These are phyloP conservation scores for Fusarium tuaranense DNA, from an alignment of 2,329 filamentous ascomycete species.

Conservation along the genomic window DNA sequence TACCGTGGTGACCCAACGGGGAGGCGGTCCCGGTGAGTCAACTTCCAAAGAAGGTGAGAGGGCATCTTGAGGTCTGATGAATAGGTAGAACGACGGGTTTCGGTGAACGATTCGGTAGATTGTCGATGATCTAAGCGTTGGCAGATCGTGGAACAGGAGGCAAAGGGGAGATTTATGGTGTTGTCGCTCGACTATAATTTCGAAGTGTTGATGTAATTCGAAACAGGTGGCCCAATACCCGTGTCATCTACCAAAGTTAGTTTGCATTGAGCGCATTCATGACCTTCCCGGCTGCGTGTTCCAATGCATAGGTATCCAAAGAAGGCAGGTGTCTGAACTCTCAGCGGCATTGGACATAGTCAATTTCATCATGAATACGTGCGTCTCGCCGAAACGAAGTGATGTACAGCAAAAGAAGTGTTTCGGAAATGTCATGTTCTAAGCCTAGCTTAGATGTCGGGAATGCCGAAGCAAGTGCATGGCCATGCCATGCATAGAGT, in stretches of 20 bases:
- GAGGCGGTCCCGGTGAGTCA: not conserved
- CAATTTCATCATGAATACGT: not conserved
- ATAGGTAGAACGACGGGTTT: not conserved
- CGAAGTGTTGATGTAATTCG: not conserved
- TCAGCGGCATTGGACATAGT: not conserved
- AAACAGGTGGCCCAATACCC: not conserved
- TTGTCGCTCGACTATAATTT: not conserved
- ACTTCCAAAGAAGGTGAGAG: not conserved
- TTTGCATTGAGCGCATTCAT: not conserved
- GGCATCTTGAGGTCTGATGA: not conserved
- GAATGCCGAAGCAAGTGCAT: not conserved
- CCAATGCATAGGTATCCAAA: not conserved
- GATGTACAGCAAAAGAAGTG: not conserved
- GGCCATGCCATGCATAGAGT: not conserved
- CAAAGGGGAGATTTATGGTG: not conserved
- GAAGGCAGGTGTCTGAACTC: not conserved
- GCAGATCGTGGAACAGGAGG: not conserved
- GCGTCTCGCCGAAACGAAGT: not conserved
- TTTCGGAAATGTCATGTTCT: not conserved
- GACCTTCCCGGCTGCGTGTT: not conserved
- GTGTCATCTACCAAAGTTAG: not conserved
- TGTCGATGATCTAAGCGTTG: not conserved
- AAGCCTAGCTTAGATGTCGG: not conserved
- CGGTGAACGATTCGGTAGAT: not conserved
- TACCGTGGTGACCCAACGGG: not conserved